Base-by-base conservation (phyloP, 208 protist species). In the Wallacemonas sp. region DNA sequence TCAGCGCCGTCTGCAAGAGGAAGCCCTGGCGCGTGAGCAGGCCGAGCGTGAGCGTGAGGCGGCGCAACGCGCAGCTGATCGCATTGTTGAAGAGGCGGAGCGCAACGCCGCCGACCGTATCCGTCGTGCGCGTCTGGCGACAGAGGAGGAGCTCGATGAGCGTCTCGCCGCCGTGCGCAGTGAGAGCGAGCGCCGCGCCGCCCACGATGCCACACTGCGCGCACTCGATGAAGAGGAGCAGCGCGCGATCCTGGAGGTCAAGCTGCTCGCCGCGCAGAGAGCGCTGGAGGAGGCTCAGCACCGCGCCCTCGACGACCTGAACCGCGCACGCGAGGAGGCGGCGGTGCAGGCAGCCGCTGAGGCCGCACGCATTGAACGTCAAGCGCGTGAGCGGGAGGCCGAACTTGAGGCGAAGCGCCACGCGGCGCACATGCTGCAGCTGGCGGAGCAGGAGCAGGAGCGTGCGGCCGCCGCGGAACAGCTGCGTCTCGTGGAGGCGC, bases 261-360 rank as follows among this genome's bases (percentile, higher is more conserved):
- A 86, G 62, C 62, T 90, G 55, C 58, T 74, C 29, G 85, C 81
- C 2, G 81, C 85, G 0, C 72, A 88, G 65, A 70, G 70, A 1
- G 74, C 80, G 34, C 58, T 92, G 54, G 70, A 72, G 24, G 74
- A 84, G 43, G 80, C 80, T 17, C 72, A 89, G 68, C 61, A 74
- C 39, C 80, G 74, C 1, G 74, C 78, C 0, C 26, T 36, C n/a
- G 68, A 80, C 1, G 76, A 79, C 47, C 23, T 89, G 32, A 68
- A 70, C 5, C 72, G 71, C 2, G 74, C 74, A n/a, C 65, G 71
- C 32, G 72, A 73, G 23, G 80, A 88, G 64, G 80, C 82, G 2
- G 78, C 69, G 11, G 49, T 39, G 41, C 52, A 63, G 61, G 79
- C 81, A 12, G 81, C 75, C 0, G 69, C 75, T 1, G 78, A 90